Evolutionary conservation across 2,329 filamentous ascomycete species (phyloP), one percentile per base, ranked within the genome.

Genomic region (Pestalotiopsis sp.): DNA sequence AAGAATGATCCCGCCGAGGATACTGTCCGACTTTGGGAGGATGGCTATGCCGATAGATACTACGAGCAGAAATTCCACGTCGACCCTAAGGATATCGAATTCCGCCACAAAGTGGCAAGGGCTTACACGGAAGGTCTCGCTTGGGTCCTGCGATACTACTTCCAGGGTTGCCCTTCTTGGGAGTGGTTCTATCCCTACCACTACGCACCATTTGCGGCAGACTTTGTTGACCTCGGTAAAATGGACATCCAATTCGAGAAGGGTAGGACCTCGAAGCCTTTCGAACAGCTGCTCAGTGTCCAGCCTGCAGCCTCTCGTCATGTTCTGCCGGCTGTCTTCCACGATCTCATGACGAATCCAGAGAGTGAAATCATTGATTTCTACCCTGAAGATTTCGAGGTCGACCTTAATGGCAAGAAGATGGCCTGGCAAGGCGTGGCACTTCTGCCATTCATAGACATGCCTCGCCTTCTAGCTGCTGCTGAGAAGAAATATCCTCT

Each of bases 151-250:
- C 86, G 95, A 45, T 99, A 99, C 81, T 99, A 99, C 80, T 97
- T 98, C 80, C 96, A 99, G 80, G 96, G 96, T 31, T 99, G 96
- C 75, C 94, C 96, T 25, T 98, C 94, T 0, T 99, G 97, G 96
- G 97, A 95, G 66, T 99, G 96, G 96, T 99, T 96, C 79, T 99
- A 98, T 77, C 96, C 96, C 0, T 97, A 98, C 77, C 96, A 99
- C 78, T 99, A 99, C 78, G 97, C 96, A 1, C 96, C 97, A 3
- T 99, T 99, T 78, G 96, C 96, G 2, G 93, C 94, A 66, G 96
- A 99, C 80, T 99, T 99, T 79, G 91, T 92, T 69, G 91, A 95
- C 68, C 86, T 99, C 60, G 89, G 86, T 66, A 90, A 94, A 73
- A 90, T 97, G 85, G 86, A 92, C 40, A 89, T 97, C 72, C 84